Evolutionary conservation across 257 asterid genomes (phyloP).

Genomic region (Solanum sitiens): DNA sequence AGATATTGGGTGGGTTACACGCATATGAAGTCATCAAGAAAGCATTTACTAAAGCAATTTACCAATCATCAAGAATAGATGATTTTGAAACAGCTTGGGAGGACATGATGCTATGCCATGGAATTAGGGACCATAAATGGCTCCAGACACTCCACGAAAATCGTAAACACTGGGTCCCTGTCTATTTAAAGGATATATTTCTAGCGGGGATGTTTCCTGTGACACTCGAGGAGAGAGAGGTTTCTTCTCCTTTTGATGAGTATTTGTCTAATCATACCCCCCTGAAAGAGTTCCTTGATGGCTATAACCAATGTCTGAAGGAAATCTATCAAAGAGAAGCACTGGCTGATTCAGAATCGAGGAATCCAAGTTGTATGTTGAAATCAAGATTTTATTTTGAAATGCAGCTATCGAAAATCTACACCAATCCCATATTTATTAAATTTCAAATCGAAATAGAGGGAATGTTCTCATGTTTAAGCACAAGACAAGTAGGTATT

Average conservation of each 20-base stretch:
- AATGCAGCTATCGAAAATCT: slow-evolving; percentile 37
- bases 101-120: slow-evolving; percentile 19
- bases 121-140: slow-evolving; percentile 24
- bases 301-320: slow-evolving; percentile 23
- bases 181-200: slow-evolving; percentile 35
- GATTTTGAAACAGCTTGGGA: slow-evolving; percentile 60
- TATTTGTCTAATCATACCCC: slow-evolving; percentile 26
- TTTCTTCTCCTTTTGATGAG: slow-evolving; percentile 30
- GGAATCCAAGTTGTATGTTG: slow-evolving; percentile 12
- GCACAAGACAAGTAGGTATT: slow-evolving; percentile 13
- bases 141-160: slow-evolving; percentile 33
- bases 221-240: slow-evolving; percentile 15
- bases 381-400: slow-evolving; percentile 38
- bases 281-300: slow-evolving; percentile 29
- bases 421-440: slow-evolving; percentile 23
- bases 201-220: slow-evolving; percentile 25
- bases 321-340: slow-evolving; percentile 34
- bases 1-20: slow-evolving; percentile 16
- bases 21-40: slow-evolving; percentile 18
- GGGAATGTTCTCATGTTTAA: slow-evolving; percentile 34
- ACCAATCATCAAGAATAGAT: slow-evolving; percentile 18
- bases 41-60: slow-evolving; percentile 19
- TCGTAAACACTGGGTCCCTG: slow-evolving; percentile 53
- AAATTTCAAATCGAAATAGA: slow-evolving; percentile 41
- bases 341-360: slow-evolving; percentile 32